phyloP scores from a whole-genome alignment of 2,329 filamentous ascomycete genomes.

The Cryphonectria naterciae region DNA sequence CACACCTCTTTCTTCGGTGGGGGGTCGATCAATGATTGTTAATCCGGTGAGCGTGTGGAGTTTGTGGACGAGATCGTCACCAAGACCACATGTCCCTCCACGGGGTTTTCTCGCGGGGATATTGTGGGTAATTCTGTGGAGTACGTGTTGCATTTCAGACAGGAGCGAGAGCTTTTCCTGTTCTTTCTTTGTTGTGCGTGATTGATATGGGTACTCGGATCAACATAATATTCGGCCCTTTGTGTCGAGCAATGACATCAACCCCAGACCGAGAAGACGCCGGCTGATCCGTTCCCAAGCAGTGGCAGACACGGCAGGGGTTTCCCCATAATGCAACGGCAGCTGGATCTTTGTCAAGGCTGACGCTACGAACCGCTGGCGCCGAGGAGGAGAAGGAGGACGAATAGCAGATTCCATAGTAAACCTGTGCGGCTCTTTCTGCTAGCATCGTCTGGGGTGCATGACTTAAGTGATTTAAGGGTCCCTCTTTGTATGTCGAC shows the following conservation, averaged over 20 bases:
- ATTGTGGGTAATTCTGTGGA: slow-evolving; percentile 5
- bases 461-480: background rate
- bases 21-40: background rate
- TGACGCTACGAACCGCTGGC: background rate
- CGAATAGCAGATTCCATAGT: background rate
- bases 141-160: background rate
- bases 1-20: background rate
- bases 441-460: background rate
- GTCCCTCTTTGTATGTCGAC: background rate
- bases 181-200: background rate
- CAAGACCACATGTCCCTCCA: background rate
- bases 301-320: background rate
- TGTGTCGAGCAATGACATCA: background rate
- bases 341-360: background rate
- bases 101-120: slow-evolving; percentile 14
- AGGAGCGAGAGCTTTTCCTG: background rate
- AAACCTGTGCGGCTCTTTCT: background rate
- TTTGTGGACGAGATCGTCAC: background rate
- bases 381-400: background rate
- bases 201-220: background rate
- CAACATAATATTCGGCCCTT: slow-evolving; percentile 16
- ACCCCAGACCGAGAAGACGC: background rate
- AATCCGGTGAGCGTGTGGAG: background rate
- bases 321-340: background rate
- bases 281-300: background rate